Conservation (phyloP, 164 flowering plant genomes). For the Liriodendron chinense region DNA sequence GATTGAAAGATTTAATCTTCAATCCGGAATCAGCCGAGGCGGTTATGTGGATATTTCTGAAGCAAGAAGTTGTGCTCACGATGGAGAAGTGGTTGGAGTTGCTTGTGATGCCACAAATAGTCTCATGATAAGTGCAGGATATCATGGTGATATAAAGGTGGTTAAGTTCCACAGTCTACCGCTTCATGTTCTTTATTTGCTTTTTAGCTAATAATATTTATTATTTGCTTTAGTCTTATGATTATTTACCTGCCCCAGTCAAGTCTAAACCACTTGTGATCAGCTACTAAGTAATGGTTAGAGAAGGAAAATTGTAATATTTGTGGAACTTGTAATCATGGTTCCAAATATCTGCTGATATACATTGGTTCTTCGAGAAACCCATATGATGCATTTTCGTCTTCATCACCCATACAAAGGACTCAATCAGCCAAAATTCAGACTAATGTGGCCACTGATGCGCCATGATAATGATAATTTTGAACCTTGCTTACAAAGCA, state of each 20-base stretch:
- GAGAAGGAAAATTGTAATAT: neutral
- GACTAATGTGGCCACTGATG: too few species aligned
- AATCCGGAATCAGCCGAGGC: slow-evolving; percentile 95
- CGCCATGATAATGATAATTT: too few species aligned
- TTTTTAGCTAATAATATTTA: neutral
- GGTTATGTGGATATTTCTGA: slow-evolving; percentile 62
- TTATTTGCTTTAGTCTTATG: neutral
- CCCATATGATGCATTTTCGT: neutral
- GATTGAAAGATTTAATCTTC: slow-evolving; percentile 95
- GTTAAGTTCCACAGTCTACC: neutral
- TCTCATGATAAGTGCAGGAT: slow-evolving; percentile 85
- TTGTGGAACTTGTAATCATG: neutral
- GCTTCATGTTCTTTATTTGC: neutral
- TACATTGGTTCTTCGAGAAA: neutral
- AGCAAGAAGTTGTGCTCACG: slow-evolving; percentile 56
- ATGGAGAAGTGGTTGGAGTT: slow-evolving; percentile 81
- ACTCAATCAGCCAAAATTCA: too few species aligned
- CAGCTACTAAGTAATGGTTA: neutral
- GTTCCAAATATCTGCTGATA: neutral
- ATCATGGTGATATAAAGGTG: slow-evolving; percentile 93
- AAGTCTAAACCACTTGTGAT: neutral
- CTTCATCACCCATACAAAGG: neutral
- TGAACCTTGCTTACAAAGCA: too few species aligned
- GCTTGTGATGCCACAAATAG: slow-evolving; percentile 95
- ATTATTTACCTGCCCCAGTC: too few species aligned